Conservation (phyloP, 1,284 basidiomycete species). For the Phaffia rhodozyma region DNA sequence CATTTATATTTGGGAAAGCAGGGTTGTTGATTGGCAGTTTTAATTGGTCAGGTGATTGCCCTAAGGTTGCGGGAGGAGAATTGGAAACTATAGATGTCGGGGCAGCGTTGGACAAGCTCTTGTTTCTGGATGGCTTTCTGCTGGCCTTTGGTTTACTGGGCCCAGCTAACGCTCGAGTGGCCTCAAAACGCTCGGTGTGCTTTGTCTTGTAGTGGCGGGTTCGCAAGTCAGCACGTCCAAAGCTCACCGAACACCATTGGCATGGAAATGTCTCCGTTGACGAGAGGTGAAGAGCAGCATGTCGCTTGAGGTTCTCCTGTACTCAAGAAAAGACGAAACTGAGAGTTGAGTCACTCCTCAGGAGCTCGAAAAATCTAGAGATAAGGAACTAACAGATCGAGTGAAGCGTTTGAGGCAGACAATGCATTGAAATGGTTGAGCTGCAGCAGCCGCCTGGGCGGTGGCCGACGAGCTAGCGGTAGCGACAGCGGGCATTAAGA, state of each 20-base stretch:
- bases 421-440: slow-evolving; percentile 25
- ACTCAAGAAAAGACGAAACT: background rate
- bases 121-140: background rate
- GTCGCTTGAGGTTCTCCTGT: slow-evolving; percentile 26
- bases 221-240: slow-evolving; percentile 23
- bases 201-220: slow-evolving; percentile 23
- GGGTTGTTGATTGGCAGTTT: no score
- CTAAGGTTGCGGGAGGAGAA: no score
- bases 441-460: background rate
- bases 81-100: no score
- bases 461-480: background rate
- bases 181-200: slow-evolving; percentile 19
- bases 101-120: background rate
- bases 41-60: no score
- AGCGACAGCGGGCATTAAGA: no score
- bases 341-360: background rate
- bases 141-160: background rate
- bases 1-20: no score
- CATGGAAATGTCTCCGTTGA: slow-evolving; percentile 9
- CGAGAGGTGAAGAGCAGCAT: slow-evolving; percentile 20
- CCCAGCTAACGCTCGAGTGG: background rate
- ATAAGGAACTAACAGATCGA: slow-evolving; percentile 20
- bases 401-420: slow-evolving; percentile 25
- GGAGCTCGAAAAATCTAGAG: background rate
- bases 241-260: slow-evolving; percentile 22